Percentiles rank a stretch among this genome's conserved stretches.
phyloP scores from a whole-genome alignment of 768 basidiomycete species.

The Mycena maculata region DNA sequence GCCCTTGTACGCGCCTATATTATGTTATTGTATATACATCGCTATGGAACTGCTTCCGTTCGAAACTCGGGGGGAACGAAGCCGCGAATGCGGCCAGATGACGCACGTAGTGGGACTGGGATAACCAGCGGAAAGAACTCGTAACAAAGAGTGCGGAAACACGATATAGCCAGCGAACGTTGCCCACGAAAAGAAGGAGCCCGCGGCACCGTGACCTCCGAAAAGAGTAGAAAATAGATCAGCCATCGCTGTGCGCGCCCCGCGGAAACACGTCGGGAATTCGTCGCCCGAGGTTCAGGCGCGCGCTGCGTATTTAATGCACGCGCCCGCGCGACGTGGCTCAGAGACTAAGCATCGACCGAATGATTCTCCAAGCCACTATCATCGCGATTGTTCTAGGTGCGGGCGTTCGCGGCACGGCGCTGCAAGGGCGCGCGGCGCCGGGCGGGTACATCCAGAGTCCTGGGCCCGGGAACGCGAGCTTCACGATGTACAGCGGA shows the following conservation, averaged over 20 bases:
- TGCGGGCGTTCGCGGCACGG: conserved; percentile 6
- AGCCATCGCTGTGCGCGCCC: background rate
- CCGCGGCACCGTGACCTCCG: conserved; percentile 10
- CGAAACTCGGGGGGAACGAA: too few species aligned
- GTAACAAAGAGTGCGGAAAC: background rate
- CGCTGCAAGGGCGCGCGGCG: conserved; percentile 37
- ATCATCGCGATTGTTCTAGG: conserved; percentile 9
- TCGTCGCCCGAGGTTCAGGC: conserved; percentile 33
- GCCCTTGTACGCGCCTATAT: conserved; percentile 29
- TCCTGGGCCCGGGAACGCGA: conserved; percentile 59
- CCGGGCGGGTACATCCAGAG: conserved; percentile 66
- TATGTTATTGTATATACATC: conserved; percentile 28
- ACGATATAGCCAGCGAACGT: background rate
- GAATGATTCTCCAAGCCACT: conserved; percentile 17
- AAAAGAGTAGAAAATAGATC: conserved; percentile 7
- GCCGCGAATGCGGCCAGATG: background rate
- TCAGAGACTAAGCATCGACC: background rate
- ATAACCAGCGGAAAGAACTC: background rate
- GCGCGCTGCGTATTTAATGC: conserved; percentile 24
- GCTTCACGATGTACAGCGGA: conserved; percentile 68
- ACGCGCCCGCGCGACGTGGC: background rate
- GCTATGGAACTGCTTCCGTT: conserved; percentile 23
- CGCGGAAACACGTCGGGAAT: conserved; percentile 32
- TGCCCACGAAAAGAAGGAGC: conserved; percentile 8
- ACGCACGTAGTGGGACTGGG: background rate